Evolutionary conservation across 2,329 filamentous ascomycete species (phyloP), one percentile per base, ranked within the genome.

Genomic region (Aspergillus japonicus): DNA sequence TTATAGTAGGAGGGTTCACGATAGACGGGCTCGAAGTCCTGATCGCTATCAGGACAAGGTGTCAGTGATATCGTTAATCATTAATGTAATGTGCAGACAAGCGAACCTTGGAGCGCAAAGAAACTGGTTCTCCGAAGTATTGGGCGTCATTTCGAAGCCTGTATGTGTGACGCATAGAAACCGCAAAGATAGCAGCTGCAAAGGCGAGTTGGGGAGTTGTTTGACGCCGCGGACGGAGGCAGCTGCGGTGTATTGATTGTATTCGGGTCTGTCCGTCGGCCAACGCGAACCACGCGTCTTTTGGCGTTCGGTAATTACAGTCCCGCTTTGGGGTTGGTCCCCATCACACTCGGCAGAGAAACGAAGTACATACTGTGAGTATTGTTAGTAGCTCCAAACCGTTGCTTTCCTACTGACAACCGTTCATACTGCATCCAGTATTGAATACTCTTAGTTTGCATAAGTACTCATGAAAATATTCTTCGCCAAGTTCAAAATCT

Each of bases 1-100:
- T 86, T 88, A 80, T 97, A 98, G 57, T 77, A 69, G 3, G 85
- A 87, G 21, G 81, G 66, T 50, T 75, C 79, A 58, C 89, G 87
- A 52, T 85, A 78, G 23, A 84, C 66, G 16, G 72, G 68, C n/a
- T 73, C 64, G 60, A 75, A 70, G 65, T 78, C 71, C 44, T 78
- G 69, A 53, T 78, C 71, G 53, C 70, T 73, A 57, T 56, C 51
- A 35, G 24, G 6, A 5, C 21, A 39, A 16, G 10, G 10, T 8
- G n/a, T 47, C 50, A 26, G 49, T 23, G 23, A 54, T 33, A 62
- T 48, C 60, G 56, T 44, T 21, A 10, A 35, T 35, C 5, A 24
- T 16, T 29, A 24, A 23, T 5, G 29, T 47, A 47, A 55, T 26
- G 48, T 59, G 50, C 47, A 51, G 29, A 51, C 23, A 19, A 35